phyloP scores from a whole-genome alignment of 2,329 filamentous ascomycete species.

The Myrmaecium sp. region DNA sequence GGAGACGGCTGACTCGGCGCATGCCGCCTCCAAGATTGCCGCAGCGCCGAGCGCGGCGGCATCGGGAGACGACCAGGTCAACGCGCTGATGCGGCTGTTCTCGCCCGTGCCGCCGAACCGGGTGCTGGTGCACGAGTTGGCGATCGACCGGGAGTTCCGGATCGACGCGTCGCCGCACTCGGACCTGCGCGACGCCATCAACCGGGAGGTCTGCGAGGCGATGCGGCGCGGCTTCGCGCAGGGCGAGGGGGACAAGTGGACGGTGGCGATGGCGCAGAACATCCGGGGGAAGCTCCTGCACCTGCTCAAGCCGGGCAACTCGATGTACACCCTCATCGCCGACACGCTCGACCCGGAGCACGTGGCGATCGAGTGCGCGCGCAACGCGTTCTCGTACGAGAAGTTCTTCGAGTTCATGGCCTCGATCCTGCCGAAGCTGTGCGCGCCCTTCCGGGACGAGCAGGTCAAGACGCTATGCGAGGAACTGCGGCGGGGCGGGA shows the following conservation, averaged over 20 bases:
- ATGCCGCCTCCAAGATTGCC: not conserved
- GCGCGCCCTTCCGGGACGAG: conserved; percentile 63
- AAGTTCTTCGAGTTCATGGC: conserved; percentile 66
- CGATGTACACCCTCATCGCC: conserved; percentile 57
- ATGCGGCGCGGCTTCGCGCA: conserved; percentile 47
- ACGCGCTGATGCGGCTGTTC: conserved; percentile 35
- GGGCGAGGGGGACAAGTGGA: conserved; percentile 49
- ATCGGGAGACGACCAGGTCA: conserved; percentile 17
- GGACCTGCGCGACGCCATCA: conserved; percentile 39
- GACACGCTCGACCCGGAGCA: conserved; percentile 60
- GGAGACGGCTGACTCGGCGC: conserved; percentile 11
- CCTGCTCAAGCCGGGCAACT: conserved; percentile 52
- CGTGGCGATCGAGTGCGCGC: conserved; percentile 49
- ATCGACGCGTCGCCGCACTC: conserved; percentile 43
- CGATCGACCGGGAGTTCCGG: conserved; percentile 62
- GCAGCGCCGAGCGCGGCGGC: conserved; percentile 31
- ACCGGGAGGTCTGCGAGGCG: conserved; percentile 41
- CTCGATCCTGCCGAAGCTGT: conserved; percentile 58
- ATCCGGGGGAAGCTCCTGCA: conserved; percentile 57
- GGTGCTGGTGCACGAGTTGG: conserved; percentile 60
- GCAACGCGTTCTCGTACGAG: conserved; percentile 64
- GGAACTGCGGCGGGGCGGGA: conserved; percentile 31
- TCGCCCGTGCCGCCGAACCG: conserved; percentile 55
- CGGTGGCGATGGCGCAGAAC: conserved; percentile 52
- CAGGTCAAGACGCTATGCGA: conserved; percentile 54